phyloP scores from a whole-genome alignment of 257 asterid genomes.

The Plantago major region DNA sequence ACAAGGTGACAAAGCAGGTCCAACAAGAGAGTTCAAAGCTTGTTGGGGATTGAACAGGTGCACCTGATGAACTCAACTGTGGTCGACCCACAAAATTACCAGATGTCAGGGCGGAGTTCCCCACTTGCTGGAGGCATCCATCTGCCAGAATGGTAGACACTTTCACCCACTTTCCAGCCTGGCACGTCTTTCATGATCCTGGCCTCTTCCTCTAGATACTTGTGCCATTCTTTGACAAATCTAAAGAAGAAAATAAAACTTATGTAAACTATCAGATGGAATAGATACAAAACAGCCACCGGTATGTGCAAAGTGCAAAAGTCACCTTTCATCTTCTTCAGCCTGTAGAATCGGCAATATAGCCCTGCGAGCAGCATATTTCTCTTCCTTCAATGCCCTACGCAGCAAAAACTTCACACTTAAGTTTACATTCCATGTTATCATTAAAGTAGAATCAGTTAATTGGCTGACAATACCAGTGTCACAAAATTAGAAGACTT shows the following conservation, averaged over 20 bases:
- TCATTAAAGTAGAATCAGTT: too few relatives aligned
- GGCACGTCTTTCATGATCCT: conserved; percentile 94
- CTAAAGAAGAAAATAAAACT: conserved; percentile 25
- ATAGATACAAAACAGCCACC: background rate
- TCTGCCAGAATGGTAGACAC: conserved; percentile 81
- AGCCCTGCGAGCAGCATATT: conserved; percentile 73
- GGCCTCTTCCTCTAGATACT: conserved; percentile 82
- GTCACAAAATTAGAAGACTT: background rate
- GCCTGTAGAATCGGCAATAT: conserved; percentile 77
- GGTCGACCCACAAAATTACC: conserved; percentile 37
- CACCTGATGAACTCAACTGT: background rate
- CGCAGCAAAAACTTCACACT: conserved; percentile 6
- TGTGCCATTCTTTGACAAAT: conserved; percentile 76
- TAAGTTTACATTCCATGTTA: conserved; percentile 4
- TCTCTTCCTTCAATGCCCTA: conserved; percentile 75
- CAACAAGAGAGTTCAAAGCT: conserved; percentile 14
- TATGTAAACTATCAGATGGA: background rate
- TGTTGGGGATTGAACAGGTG: conserved; percentile 11
- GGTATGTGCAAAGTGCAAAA: conserved; percentile 8
- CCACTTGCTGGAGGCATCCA: conserved; percentile 99
- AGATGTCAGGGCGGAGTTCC: conserved; percentile 86
- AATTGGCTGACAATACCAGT: background rate
- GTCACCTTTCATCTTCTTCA: conserved; percentile 82
- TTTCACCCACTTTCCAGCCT: conserved; percentile 97
- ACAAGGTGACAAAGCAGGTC: conserved; percentile 21